A percentile compares a stretch with the other conserved stretches of the same genome.
phyloP scores from a whole-genome alignment of 345 rosid genomes.

The Lumnitzera racemosa region DNA sequence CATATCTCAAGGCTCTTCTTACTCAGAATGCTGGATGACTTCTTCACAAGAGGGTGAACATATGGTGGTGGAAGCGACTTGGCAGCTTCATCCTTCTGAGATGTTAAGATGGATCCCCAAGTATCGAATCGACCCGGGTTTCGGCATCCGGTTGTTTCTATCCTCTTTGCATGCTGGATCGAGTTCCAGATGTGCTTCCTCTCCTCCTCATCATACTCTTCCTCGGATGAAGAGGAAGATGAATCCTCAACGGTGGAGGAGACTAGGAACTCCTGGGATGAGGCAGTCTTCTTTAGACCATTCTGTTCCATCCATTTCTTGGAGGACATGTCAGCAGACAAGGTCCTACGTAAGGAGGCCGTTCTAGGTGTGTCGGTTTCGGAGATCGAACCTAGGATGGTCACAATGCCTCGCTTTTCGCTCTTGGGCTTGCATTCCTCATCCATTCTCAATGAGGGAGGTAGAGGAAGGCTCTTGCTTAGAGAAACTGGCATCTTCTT shows the following conservation, averaged over 20 bases:
- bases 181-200: conserved; percentile 42
- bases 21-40: conserved; percentile 50
- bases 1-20: conserved; percentile 81
- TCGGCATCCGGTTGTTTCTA: conserved; percentile 18
- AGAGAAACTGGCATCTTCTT: conserved; percentile 45
- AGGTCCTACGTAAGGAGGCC: conserved; percentile 62
- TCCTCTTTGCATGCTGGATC: conserved; percentile 30
- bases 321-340: conserved; percentile 88
- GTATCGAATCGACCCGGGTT: conserved; percentile 31
- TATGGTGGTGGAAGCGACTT: conserved; percentile 46
- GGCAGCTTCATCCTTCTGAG: conserved; percentile 33
- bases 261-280: conserved; percentile 39
- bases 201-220: conserved; percentile 10
- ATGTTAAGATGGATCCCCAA: conserved; percentile 51
- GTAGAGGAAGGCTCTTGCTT: conserved; percentile 34
- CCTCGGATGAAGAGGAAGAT: conserved; percentile 21
- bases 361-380: conserved; percentile 22
- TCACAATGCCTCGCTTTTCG: conserved; percentile 70
- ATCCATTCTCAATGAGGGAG: conserved; percentile 35
- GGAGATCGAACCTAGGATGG: conserved; percentile 50
- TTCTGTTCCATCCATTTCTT: conserved; percentile 53
- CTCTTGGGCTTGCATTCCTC: conserved; percentile 22
- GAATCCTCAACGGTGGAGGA: conserved; percentile 12
- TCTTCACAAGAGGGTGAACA: conserved; percentile 64
- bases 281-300: conserved; percentile 50